phyloP scores from a whole-genome alignment of 495 filamentous ascomycete species.

The Penicillium canescens region DNA sequence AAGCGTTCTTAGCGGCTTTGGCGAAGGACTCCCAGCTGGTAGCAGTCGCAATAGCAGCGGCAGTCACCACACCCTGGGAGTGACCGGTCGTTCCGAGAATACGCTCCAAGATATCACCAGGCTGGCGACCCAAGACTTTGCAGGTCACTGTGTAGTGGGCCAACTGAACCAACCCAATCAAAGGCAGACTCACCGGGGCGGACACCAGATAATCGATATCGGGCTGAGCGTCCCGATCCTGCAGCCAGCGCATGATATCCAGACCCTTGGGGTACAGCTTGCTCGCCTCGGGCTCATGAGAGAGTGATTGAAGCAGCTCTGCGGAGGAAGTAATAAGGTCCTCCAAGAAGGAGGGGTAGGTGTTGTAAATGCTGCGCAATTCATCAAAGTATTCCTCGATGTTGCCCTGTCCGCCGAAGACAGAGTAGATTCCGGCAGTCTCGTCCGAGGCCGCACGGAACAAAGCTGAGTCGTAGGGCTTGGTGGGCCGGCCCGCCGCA shows the following conservation, averaged over 20 bases:
- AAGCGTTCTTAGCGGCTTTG: slow-evolving; percentile 69
- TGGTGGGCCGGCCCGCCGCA: slow-evolving; percentile 77
- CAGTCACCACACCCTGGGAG: slow-evolving; percentile 93
- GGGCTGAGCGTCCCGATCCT: slow-evolving; percentile 81
- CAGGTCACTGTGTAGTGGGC: slow-evolving; percentile 93
- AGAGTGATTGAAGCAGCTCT: slow-evolving; percentile 78
- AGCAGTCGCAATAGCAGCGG: slow-evolving; percentile 86
- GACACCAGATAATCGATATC: slow-evolving; percentile 96
- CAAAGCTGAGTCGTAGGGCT: slow-evolving; percentile 87
- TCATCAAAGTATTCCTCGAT: slow-evolving; percentile 99
- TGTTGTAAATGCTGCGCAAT: slow-evolving; percentile 83
- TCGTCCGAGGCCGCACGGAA: slow-evolving; percentile 83
- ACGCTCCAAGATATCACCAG: slow-evolving; percentile 78
- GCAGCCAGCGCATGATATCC: slow-evolving; percentile 90
- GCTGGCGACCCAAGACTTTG: slow-evolving; percentile 81
- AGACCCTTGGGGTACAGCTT: slow-evolving; percentile 96
- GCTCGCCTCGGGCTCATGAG: slow-evolving; percentile 80
- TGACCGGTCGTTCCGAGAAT: slow-evolving; percentile 91
- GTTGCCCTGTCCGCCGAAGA: slow-evolving; percentile 98
- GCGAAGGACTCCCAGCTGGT: slow-evolving; percentile 89
- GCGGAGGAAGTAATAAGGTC: slow-evolving; percentile 78
- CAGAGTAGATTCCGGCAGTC: slow-evolving; percentile 77
- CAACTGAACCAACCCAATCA: slow-evolving; percentile 94
- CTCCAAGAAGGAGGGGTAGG: slow-evolving; percentile 87
- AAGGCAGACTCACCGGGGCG: slow-evolving; percentile 92